These are phyloP conservation scores for Nymphaea colorata DNA, from an alignment of 164 flowering plant genomes.

Conservation along the genomic window DNA sequence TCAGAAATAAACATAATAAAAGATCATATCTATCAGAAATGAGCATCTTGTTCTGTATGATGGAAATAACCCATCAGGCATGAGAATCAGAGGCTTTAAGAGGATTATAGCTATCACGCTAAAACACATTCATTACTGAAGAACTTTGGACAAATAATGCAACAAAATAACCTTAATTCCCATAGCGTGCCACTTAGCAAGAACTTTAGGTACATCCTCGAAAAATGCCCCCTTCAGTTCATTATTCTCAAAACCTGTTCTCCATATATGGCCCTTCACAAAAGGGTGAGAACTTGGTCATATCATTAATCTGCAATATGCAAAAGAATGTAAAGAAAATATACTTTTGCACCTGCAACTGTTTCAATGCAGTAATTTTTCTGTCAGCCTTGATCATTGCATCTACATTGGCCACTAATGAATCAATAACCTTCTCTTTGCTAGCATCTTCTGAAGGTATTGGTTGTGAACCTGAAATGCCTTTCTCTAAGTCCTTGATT, in stretches of 20 bases:
- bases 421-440: conserved; percentile 73
- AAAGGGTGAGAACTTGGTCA: neutral
- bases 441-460: conserved; percentile 60
- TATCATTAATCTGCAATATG: neutral
- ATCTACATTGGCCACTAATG: conserved; percentile 81
- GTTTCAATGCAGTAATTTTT: conserved; percentile 80
- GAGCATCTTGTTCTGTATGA: too few species aligned
- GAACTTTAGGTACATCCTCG: conserved; percentile 91
- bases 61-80: neutral
- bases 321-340: neutral
- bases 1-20: too few species aligned
- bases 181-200: conserved; percentile 67
- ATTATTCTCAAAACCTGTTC: conserved; percentile 66
- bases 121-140: neutral
- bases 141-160: neutral
- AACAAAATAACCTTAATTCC: conserved; percentile 62
- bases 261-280: conserved; percentile 94
- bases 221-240: conserved; percentile 69
- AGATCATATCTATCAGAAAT: too few species aligned
- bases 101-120: neutral
- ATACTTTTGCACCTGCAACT: conserved; percentile 47
- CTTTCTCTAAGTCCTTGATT: conserved; percentile 53
- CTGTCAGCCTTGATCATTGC: conserved; percentile 96
- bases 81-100: neutral
- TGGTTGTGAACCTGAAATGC: conserved; percentile 59